phyloP scores from a whole-genome alignment of 2,329 filamentous ascomycete genomes.

The Trichoderma oligosporum region DNA sequence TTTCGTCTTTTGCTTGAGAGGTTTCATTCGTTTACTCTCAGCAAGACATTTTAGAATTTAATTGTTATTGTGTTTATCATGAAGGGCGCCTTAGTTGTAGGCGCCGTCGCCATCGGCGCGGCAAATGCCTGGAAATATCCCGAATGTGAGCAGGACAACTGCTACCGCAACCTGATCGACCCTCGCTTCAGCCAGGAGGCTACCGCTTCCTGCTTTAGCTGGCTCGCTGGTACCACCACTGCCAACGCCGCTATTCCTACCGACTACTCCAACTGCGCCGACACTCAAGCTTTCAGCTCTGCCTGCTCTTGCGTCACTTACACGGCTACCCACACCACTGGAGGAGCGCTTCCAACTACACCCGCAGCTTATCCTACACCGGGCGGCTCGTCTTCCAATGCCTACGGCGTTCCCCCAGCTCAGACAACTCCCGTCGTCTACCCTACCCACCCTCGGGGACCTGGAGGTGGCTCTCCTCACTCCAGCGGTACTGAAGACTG shows the following conservation, averaged over 20 bases:
- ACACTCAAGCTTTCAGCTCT: slow-evolving; percentile 27
- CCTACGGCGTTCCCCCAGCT: slow-evolving; percentile 20
- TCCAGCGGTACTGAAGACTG: not conserved
- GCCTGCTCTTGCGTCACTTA: slow-evolving; percentile 40
- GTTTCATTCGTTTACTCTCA: slow-evolving; percentile 19
- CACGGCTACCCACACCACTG: slow-evolving; percentile 30
- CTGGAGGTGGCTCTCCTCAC: not conserved
- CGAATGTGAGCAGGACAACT: slow-evolving; percentile 33
- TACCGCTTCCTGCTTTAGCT: slow-evolving; percentile 33
- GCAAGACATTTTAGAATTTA: slow-evolving; percentile 7
- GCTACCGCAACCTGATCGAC: slow-evolving; percentile 37
- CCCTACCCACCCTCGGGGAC: not conserved
- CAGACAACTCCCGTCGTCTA: slow-evolving; percentile 3
- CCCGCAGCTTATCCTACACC: slow-evolving; percentile 10
- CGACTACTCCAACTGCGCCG: slow-evolving; percentile 32
- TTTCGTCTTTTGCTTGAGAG: slow-evolving; percentile 9
- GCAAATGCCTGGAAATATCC: slow-evolving; percentile 30
- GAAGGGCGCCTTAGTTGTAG: slow-evolving; percentile 33
- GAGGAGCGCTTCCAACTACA: slow-evolving; percentile 20
- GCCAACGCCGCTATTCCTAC: slow-evolving; percentile 30
- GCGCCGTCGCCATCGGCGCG: slow-evolving; percentile 32
- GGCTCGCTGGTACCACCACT: slow-evolving; percentile 31
- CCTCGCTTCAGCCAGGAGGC: slow-evolving; percentile 30
- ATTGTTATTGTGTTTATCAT: slow-evolving; percentile 27
- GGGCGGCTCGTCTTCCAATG: slow-evolving; percentile 22